Percentiles rank a stretch among this genome's conserved stretches.
These are phyloP conservation scores for Globisporangium orthogonon DNA, from an alignment of 352 stramenopile genomes.

Conservation along the genomic window DNA sequence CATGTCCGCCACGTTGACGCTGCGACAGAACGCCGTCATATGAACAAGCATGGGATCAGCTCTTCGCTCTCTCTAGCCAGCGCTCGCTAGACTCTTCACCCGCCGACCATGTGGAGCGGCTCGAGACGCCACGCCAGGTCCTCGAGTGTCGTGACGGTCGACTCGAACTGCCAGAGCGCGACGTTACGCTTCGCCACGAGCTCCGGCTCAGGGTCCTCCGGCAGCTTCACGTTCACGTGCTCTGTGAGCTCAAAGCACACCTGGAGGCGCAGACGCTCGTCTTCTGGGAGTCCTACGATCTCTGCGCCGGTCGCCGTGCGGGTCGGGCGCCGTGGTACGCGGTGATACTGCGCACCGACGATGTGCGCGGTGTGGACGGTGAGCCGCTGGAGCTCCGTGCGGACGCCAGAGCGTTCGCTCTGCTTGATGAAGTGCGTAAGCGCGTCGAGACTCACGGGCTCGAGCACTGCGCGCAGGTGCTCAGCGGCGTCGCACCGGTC, in stretches of 20 bases:
- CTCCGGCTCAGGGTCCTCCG: background rate
- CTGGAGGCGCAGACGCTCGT: conserved; percentile 5
- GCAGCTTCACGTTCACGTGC: conserved; percentile 6
- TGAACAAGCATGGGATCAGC: background rate
- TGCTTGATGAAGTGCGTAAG: conserved; percentile 2
- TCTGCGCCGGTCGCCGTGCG: background rate
- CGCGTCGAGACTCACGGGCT: conserved; percentile 5
- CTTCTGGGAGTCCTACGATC: background rate
- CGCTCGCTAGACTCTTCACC: background rate
- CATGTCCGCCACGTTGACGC: background rate
- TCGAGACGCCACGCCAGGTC: conserved; percentile 43
- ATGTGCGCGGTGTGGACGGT: conserved; percentile 2
- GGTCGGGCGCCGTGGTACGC: background rate
- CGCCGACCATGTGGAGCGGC: conserved; percentile 1
- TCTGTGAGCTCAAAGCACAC: conserved; percentile 5
- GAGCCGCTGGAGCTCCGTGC: conserved; percentile 2
- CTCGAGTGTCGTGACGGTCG: conserved; percentile 35
- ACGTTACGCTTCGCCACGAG: conserved; percentile 4
- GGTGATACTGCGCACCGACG: conserved; percentile 4
- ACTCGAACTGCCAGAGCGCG: conserved; percentile 35
- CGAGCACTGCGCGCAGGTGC: background rate
- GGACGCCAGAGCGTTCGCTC: background rate
- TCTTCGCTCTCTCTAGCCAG: background rate
- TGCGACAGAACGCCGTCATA: background rate
- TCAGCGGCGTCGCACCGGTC: background rate